A percentile compares a stretch with the other conserved stretches of the same genome.
phyloP scores from a whole-genome alignment of 2,329 filamentous ascomycete genomes.

The Pseudopyricularia javanii region DNA sequence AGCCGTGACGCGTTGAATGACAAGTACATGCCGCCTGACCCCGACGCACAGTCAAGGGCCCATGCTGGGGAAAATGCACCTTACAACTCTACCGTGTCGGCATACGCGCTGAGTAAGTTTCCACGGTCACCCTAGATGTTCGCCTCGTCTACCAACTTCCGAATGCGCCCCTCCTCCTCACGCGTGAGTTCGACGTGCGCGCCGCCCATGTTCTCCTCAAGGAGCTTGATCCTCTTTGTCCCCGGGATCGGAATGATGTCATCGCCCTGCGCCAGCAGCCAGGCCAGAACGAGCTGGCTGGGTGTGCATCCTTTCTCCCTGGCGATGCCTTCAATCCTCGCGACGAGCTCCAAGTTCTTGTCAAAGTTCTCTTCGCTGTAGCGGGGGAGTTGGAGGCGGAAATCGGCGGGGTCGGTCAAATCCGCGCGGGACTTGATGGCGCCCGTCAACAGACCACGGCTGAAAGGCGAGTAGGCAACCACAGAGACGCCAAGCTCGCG shows the following conservation, averaged over 20 bases:
- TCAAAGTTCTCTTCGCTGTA: conserved; percentile 39
- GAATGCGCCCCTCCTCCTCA: conserved; percentile 21
- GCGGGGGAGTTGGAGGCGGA: conserved; percentile 31
- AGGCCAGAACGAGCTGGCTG: conserved; percentile 48
- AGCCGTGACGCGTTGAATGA: too few species aligned
- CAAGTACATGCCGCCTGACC: background rate
- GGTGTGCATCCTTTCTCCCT: conserved; percentile 40
- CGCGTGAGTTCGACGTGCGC: conserved; percentile 17
- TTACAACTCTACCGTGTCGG: conserved; percentile 1
- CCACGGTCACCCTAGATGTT: conserved; percentile 7
- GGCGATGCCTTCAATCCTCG: conserved; percentile 34
- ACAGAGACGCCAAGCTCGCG: conserved; percentile 45
- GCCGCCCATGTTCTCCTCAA: conserved; percentile 31
- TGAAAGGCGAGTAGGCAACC: conserved; percentile 47
- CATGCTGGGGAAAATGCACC: background rate
- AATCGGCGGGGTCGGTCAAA: conserved; percentile 30
- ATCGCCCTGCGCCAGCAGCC: conserved; percentile 47
- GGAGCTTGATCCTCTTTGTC: conserved; percentile 31
- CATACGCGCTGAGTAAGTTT: background rate
- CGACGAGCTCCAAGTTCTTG: conserved; percentile 42
- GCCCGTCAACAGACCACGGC: conserved; percentile 44
- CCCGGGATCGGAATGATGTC: conserved; percentile 48
- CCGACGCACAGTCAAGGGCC: background rate
- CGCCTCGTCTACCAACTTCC: conserved; percentile 12
- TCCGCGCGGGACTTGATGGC: conserved; percentile 30